A percentile compares a stretch with the other conserved stretches of the same genome.
phyloP scores from a whole-genome alignment of 805 yeast species.

The Monosporozyma aquatica region DNA sequence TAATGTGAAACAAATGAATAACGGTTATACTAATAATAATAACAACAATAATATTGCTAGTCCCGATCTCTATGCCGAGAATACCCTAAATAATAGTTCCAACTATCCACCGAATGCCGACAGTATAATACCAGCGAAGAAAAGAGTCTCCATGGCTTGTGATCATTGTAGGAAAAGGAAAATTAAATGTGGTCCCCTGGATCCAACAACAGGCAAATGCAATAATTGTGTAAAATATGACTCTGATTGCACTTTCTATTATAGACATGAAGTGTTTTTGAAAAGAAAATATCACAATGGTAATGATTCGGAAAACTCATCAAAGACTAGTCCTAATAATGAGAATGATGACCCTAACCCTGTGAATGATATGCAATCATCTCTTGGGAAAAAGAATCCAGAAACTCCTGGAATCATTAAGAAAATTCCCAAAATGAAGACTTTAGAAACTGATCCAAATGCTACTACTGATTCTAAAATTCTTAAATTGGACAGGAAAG shows the following conservation, averaged over 20 bases:
- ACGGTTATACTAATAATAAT: too few species aligned
- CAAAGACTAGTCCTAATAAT: too few species aligned
- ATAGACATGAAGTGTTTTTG: conserved; percentile 10
- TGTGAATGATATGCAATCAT: too few species aligned
- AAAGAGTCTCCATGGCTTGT: conserved; percentile 27
- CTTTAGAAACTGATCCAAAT: not conserved
- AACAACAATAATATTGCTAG: not conserved
- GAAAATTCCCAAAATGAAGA: not conserved
- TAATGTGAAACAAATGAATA: not conserved
- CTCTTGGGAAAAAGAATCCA: too few species aligned
- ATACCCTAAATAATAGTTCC: not conserved
- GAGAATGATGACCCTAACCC: too few species aligned
- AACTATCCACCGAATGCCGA: not conserved
- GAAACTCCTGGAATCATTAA: not conserved
- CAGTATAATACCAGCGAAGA: conserved; percentile 9
- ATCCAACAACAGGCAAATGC: conserved; percentile 19
- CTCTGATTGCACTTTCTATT: conserved; percentile 20
- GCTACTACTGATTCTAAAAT: conserved; percentile 6
- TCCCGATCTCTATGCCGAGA: not conserved
- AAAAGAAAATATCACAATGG: not conserved
- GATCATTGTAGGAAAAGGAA: conserved; percentile 29
- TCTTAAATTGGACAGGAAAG: conserved; percentile 18
- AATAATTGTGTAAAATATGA: conserved; percentile 23
- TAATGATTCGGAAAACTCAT: too few species aligned
- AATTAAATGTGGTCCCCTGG: conserved; percentile 24